Percentiles rank a stretch among this genome's conserved stretches.
Evolutionary conservation across 116 monocot genomes (phyloP).

Genomic region (Papilionanthe hybrid): DNA sequence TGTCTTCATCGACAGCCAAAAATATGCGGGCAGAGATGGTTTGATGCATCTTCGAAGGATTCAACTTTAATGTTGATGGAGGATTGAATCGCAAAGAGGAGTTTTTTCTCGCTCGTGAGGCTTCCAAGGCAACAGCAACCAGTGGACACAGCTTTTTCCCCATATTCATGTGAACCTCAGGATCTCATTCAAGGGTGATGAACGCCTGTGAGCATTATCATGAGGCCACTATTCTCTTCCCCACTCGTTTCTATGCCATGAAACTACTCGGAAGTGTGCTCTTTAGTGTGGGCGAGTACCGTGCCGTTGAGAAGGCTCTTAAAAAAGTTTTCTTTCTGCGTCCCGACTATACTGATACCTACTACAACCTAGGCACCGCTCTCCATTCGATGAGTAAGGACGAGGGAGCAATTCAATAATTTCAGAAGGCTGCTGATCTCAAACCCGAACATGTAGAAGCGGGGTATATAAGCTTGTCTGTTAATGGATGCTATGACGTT

Average conservation of each 20-base stretch:
- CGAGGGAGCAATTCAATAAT: conserved; percentile 82
- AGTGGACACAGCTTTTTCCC: conserved; percentile 72
- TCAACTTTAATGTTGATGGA: conserved; percentile 74
- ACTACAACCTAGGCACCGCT: conserved; percentile 66
- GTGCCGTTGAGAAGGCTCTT: conserved; percentile 76
- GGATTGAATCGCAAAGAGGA: conserved; percentile 93
- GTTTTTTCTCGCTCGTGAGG: conserved; percentile 77
- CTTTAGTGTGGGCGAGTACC: conserved; percentile 74
- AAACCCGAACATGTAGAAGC: conserved; percentile 91
- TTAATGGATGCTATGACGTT: conserved; percentile 82
- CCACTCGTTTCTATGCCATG: conserved; percentile 63
- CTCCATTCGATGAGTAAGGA: conserved; percentile 78
- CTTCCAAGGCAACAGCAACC: conserved; percentile 77
- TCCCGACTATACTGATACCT: conserved; percentile 67
- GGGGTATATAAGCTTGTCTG: conserved; percentile 72
- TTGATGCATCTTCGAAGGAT: conserved; percentile 72
- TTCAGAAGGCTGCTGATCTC: conserved; percentile 88
- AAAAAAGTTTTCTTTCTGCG: conserved; percentile 65
- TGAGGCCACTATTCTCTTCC: conserved; percentile 69
- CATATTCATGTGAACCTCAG: conserved; percentile 95
- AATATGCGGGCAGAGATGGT: conserved; percentile 64
- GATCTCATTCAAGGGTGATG: conserved; percentile 70
- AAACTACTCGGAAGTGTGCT: conserved; percentile 77
- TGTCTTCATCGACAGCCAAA: neutral
- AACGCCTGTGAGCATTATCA: conserved; percentile 80